phyloP scores from a whole-genome alignment of 345 rosid species.

The Eucalyptus regnans region DNA sequence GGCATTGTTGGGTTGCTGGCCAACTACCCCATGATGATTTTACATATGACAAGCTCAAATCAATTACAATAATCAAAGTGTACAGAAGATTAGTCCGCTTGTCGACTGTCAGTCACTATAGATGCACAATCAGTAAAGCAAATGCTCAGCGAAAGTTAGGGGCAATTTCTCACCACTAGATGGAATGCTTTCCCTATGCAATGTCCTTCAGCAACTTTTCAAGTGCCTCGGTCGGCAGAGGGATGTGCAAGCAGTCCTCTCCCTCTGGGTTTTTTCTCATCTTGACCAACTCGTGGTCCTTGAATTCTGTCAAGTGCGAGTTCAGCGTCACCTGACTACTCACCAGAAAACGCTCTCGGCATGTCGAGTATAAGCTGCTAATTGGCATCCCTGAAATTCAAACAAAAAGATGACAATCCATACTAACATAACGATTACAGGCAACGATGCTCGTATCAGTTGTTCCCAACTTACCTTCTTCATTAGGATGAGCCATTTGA shows the following conservation, averaged over 20 bases:
- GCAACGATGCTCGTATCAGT: not conserved
- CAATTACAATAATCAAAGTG: not conserved
- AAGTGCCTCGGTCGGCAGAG: conserved; percentile 61
- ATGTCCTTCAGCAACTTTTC: conserved; percentile 58
- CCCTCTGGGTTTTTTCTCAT: conserved; percentile 65
- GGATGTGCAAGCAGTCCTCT: conserved; percentile 77
- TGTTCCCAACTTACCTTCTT: conserved; percentile 41
- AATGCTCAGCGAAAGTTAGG: not conserved
- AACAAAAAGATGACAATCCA: not conserved
- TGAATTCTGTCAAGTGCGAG: conserved; percentile 86
- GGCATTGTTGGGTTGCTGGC: not conserved
- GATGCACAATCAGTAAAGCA: not conserved
- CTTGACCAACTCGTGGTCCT: conserved; percentile 90
- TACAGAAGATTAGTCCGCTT: not conserved
- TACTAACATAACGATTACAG: not conserved
- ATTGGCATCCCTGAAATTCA: conserved; percentile 52
- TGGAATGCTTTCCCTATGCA: conserved; percentile 10
- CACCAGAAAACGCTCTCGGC: conserved; percentile 82
- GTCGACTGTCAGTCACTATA: not conserved
- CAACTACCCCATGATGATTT: not conserved
- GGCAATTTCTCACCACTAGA: not conserved
- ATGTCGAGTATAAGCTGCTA: conserved; percentile 45
- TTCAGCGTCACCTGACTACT: conserved; percentile 83
- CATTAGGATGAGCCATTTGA: conserved; percentile 75
- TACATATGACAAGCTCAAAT: not conserved